Percentiles rank a stretch among this genome's conserved stretches.
phyloP scores from a whole-genome alignment of 108 stramenopile genomes.

The Mediolabrus comicus region DNA sequence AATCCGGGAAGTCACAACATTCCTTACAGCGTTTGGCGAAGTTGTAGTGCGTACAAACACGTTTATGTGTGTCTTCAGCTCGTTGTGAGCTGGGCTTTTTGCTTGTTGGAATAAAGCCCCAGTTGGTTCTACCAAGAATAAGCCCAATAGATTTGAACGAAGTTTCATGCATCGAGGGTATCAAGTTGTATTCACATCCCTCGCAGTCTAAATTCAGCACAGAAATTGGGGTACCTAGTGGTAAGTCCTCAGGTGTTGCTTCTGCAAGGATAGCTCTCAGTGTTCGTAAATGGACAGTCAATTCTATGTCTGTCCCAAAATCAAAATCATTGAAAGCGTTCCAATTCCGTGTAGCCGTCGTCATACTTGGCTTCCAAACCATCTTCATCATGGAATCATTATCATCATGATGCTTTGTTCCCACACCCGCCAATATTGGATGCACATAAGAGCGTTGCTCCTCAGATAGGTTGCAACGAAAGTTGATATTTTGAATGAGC shows the following conservation, averaged over 20 bases:
- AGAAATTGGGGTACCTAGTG: constrained; percentile 55
- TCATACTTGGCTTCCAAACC: constrained; percentile 68
- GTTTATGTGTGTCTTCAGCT: constrained; percentile 61
- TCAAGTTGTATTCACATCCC: constrained; percentile 81
- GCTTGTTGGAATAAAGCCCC: constrained; percentile 71
- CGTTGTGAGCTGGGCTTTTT: constrained; percentile 66
- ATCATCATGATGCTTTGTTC: constrained; percentile 63
- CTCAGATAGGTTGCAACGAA: constrained; percentile 63
- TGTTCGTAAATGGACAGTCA: constrained; percentile 62
- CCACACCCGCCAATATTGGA: constrained; percentile 66
- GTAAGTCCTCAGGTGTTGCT: constrained; percentile 55
- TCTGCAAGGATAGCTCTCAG: constrained; percentile 64
- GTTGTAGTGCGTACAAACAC: constrained; percentile 74
- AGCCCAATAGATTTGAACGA: constrained; percentile 68
- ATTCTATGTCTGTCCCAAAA: constrained; percentile 50
- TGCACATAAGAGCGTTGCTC: constrained; percentile 50
- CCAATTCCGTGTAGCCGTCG: constrained; percentile 70
- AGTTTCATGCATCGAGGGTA: constrained; percentile 62
- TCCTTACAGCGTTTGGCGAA: constrained; percentile 72
- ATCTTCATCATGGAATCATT: constrained; percentile 72
- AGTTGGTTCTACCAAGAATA: constrained; percentile 70
- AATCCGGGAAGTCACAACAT: constrained; percentile 67
- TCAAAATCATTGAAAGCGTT: constrained; percentile 54
- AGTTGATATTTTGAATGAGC: constrained; percentile 77
- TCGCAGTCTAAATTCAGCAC: constrained; percentile 80